Base-by-base conservation (phyloP, 1,284 basidiomycete species). In the Cryptococcus sp. region DNA sequence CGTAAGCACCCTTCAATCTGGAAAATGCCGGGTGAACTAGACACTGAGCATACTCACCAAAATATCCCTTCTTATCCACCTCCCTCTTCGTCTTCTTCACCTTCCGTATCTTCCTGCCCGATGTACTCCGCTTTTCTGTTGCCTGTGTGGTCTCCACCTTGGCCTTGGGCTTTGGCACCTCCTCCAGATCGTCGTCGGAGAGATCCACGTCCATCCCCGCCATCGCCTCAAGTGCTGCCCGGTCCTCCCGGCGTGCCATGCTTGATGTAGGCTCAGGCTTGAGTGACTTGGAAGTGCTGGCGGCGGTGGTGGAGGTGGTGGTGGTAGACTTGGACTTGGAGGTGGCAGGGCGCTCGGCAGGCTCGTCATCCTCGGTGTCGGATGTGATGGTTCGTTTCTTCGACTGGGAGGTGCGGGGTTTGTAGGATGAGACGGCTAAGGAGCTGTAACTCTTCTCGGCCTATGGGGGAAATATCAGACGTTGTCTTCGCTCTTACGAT, bases 211-310 rank as follows among this genome's bases (percentile, higher is more conserved):
- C 70, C 72, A 73, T 75, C 5, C 57, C 62, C 69, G 73, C 70
- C 68, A 76, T 75, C 11, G 72, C 74, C 54, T 70, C 71, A 68
- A 76, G 70, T 0, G 72, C 74, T n/a, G 68, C 69, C 45, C 61
- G 56, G 49, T 76, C 74, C 20, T 69, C 69, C 8, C 60, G 66
- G 11, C 69, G 56, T 0, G 67, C 62, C 67, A 67, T 67, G 2
- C 68, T 70, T 9, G 68, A 68, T 5, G 68, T 72, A 3, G 66
- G 70, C 38, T 68, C 62, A 5, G 60, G 40, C 16, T 58, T 42
- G n/a, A 47, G 33, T 39, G 42, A 55, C 23, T 28, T 47, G 12
- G 23, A 13, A n/a, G 36, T 55, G 16, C 20, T 33, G 15, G 45
- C 16, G 12, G 37, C 20, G 2, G 51, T 23, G 4, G 56, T 45